These are phyloP conservation scores for Aplosporella prunicola DNA, from an alignment of 2,329 filamentous ascomycete genomes.

Conservation along the genomic window DNA sequence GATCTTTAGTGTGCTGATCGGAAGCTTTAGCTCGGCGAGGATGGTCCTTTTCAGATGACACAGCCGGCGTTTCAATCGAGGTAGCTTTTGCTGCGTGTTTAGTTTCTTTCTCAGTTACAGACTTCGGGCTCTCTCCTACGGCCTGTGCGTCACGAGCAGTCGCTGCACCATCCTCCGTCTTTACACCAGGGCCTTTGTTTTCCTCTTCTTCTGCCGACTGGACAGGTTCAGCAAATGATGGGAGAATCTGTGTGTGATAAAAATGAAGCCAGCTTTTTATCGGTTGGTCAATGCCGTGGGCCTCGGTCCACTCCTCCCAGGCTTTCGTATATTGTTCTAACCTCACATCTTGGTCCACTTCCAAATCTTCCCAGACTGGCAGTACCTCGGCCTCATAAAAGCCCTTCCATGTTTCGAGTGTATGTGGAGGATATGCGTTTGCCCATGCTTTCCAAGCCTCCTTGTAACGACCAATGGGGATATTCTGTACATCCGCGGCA, in stretches of 20 bases:
- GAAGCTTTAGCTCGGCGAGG: too few relatives aligned
- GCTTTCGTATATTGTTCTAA: not conserved
- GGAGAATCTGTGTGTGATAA: not conserved
- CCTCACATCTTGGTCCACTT: not conserved
- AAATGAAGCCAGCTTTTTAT: not conserved
- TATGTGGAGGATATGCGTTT: not conserved
- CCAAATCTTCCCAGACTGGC: not conserved
- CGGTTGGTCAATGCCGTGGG: not conserved
- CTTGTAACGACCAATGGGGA: not conserved
- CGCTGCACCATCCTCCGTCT: not conserved
- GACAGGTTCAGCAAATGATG: not conserved
- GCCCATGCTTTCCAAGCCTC: not conserved
- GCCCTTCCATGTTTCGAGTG: not conserved
- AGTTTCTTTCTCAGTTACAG: too few relatives aligned
- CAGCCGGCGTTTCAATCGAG: too few relatives aligned
- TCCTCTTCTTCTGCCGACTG: not conserved
- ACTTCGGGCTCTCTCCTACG: too few relatives aligned
- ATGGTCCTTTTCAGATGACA: too few relatives aligned
- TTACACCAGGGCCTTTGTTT: too few relatives aligned
- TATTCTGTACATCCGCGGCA: not conserved
- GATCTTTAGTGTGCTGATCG: too few relatives aligned
- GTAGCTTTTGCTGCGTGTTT: too few relatives aligned
- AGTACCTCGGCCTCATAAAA: not conserved
- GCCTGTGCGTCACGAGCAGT: too few relatives aligned
- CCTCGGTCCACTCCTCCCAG: not conserved